These are phyloP conservation scores for Westerdykella sp. DNA, from an alignment of 2,329 filamentous ascomycete genomes.

Conservation along the genomic window DNA sequence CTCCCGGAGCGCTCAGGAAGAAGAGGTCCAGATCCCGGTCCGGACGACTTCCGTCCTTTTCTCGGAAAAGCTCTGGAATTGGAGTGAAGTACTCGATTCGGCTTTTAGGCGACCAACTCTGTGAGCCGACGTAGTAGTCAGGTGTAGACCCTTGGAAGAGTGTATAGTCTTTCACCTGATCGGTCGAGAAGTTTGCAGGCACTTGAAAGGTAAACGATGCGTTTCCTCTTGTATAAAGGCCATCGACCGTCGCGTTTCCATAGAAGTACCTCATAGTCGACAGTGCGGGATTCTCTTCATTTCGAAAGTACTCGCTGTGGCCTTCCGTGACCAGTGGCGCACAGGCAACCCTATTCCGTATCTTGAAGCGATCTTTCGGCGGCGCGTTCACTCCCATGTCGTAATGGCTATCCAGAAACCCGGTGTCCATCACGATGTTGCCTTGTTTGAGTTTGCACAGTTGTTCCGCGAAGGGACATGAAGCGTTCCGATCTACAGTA, in stretches of 20 bases:
- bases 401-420: constrained; percentile 15
- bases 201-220: no score
- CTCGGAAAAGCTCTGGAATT: background rate
- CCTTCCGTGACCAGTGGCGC: constrained; percentile 15
- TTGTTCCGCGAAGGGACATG: constrained; percentile 15
- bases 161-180: background rate
- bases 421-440: constrained; percentile 19
- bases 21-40: constrained; percentile 5
- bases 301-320: constrained; percentile 1
- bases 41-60: background rate
- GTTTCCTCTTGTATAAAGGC: no score
- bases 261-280: constrained; percentile 2
- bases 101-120: no score
- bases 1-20: constrained; percentile 6
- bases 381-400: constrained; percentile 22
- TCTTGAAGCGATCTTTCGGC: constrained; percentile 13
- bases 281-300: constrained; percentile 1
- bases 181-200: no score
- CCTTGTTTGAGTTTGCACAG: constrained; percentile 11
- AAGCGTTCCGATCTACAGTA: constrained; percentile 4
- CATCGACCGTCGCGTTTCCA: background rate
- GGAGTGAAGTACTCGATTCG: background rate
- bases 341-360: constrained; percentile 15
- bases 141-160: constrained; percentile 1
- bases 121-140: constrained; percentile 1